phyloP scores from a whole-genome alignment of 768 basidiomycete genomes.

The Mycena amicta region DNA sequence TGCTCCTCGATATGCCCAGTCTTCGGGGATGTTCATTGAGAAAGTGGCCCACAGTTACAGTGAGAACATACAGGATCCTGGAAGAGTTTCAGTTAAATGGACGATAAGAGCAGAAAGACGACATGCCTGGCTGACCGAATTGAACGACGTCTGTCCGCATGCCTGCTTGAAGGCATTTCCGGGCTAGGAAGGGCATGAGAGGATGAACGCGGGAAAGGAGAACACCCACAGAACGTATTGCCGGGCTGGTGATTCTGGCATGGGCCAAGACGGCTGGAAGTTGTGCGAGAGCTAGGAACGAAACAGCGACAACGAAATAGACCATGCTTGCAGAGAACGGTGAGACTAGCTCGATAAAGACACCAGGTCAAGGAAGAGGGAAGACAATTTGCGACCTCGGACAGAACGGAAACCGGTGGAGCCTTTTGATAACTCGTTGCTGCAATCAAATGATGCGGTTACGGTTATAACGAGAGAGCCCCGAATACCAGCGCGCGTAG shows the following conservation, averaged over 20 bases:
- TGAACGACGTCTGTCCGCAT: conserved; percentile 19
- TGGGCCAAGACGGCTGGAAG: conserved; percentile 15
- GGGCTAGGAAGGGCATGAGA: conserved; percentile 5
- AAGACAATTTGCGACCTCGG: not conserved
- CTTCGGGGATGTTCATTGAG: not conserved
- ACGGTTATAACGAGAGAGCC: too few relatives aligned
- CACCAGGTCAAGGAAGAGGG: conserved; percentile 10
- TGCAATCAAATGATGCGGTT: not conserved
- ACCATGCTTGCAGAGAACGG: conserved; percentile 11
- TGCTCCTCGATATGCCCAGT: conserved; percentile 24
- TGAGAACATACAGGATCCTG: too few relatives aligned
- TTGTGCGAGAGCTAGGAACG: conserved; percentile 11
- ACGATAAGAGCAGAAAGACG: not conserved
- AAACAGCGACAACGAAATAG: conserved; percentile 3
- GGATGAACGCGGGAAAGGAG: too few relatives aligned
- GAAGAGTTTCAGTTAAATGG: too few relatives aligned
- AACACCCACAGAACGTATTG: conserved; percentile 17
- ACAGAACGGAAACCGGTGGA: not conserved
- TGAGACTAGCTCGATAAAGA: conserved; percentile 20
- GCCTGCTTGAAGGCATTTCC: conserved; percentile 7
- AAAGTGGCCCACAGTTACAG: too few relatives aligned
- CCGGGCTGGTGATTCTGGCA: conserved; percentile 10
- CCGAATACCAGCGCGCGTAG: too few relatives aligned
- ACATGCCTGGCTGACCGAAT: conserved; percentile 1
- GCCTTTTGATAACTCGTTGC: not conserved